Conservation (phyloP, 2,329 filamentous ascomycete species). For the Amphichorda felina region DNA sequence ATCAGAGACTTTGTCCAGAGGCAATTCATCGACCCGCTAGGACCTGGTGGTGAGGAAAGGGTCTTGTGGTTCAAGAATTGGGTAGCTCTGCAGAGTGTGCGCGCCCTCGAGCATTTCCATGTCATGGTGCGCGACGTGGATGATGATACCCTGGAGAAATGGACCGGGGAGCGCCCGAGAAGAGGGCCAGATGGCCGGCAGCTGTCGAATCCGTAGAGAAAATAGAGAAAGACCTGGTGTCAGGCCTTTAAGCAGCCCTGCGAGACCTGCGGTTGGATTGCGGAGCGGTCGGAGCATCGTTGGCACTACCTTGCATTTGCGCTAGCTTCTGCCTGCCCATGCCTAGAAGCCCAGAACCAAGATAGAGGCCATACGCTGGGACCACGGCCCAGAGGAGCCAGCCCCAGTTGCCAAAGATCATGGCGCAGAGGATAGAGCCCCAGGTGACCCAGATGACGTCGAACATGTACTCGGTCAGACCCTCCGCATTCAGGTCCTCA, state of each 20-base stretch:
- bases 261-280: conserved; percentile 42
- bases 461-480: conserved; percentile 96
- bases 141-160: conserved; percentile 37
- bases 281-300: conserved; percentile 14
- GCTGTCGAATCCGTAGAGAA: background rate
- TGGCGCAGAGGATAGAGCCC: conserved; percentile 59
- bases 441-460: conserved; percentile 94
- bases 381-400: conserved; percentile 45
- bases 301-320: conserved; percentile 25
- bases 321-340: conserved; percentile 41
- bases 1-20: conserved; percentile 59
- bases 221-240: no score
- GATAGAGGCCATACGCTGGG: conserved; percentile 42
- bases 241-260: conserved; percentile 41
- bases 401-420: conserved; percentile 69
- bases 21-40: conserved; percentile 53
- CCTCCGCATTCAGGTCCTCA: conserved; percentile 77
- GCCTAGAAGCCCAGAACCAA: conserved; percentile 40
- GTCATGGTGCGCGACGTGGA: conserved; percentile 50
- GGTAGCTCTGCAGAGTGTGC: conserved; percentile 76
- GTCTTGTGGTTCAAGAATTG: conserved; percentile 93
- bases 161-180: conserved; percentile 33
- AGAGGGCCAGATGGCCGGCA: background rate
- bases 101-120: conserved; percentile 83
- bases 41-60: conserved; percentile 31